A percentile compares a stretch with the other conserved stretches of the same genome.
These are phyloP conservation scores for Spergularia marina DNA, from an alignment of 148 eudicot species.

Conservation along the genomic window DNA sequence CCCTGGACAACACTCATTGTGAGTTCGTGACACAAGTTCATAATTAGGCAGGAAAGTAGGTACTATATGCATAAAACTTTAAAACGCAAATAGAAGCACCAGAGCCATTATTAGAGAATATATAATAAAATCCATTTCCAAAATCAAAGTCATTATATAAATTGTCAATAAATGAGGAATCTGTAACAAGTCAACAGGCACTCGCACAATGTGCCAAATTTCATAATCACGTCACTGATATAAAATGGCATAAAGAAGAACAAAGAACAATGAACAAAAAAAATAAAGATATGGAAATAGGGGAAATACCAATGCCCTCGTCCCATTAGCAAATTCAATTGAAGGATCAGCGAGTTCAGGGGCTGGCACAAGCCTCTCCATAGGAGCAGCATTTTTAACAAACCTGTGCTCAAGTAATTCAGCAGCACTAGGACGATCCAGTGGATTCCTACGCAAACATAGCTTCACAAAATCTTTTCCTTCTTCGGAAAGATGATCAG, in stretches of 20 bases:
- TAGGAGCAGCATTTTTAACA: conserved; percentile 63
- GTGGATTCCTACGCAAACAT: conserved; percentile 85
- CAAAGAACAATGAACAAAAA: neutral
- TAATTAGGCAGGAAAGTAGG: conserved; percentile 1
- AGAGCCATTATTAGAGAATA: neutral
- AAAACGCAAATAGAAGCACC: neutral
- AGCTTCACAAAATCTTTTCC: conserved; percentile 82
- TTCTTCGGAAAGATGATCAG: conserved; percentile 80
- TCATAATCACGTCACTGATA: neutral
- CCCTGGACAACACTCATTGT: conserved; percentile 42
- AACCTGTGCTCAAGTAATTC: conserved; percentile 79
- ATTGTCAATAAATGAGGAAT: neutral
- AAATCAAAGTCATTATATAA: too few species aligned
- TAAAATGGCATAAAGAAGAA: neutral
- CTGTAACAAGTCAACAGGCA: neutral
- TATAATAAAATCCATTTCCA: neutral
- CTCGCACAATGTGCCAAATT: neutral
- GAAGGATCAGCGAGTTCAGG: conserved; percentile 53
- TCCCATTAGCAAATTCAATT: conserved; percentile 37
- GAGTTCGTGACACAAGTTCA: neutral
- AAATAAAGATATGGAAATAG: neutral
- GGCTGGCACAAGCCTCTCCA: conserved; percentile 54
- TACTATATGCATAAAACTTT: neutral
- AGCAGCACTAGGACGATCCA: conserved; percentile 69
- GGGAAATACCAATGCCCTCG: conserved; percentile 41